Base-by-base conservation (phyloP, 2,329 filamentous ascomycete genomes). In the Nannizziopsis barbatae region DNA sequence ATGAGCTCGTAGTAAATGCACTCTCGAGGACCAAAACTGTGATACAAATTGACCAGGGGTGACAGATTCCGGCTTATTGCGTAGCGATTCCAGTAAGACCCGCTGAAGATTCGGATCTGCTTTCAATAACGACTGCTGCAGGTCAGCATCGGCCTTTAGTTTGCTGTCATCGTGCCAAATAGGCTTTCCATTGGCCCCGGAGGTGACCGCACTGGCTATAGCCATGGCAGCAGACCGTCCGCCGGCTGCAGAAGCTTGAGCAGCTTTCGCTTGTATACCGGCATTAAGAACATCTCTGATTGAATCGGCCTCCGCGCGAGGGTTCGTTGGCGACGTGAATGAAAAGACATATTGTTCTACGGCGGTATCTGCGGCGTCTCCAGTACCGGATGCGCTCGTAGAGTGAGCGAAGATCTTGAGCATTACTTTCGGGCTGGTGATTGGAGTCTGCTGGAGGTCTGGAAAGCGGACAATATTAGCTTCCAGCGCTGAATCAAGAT, bases 371-470 rank as follows among this genome's bases (percentile, higher is more conserved):
- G 62, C 57, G 12, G 60, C 51, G 32, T 63, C 59, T 17, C 36
- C 41, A 18, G 32, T 40, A 43, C 83, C 78, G 22, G 72, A 65
- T 20, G 72, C 71, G 41, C 71, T 70, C 30, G 78, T 67, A 37
- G 77, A 68, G 62, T 88, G 84, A 53, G 84, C 84, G 57, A 95
- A 86, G 48, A 98, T 83, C 65, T 92, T 95, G 51, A 96, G 76
- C 75, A 95, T 95, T 46, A 94, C 88, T 73, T 95, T 95, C 14
- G 87, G 73, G 32, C 80, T 81, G n/a, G 75, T 81, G 52, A 87
- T 86, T 10, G 92, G 89, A 0, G 92, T 96, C 65, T 96, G 90
- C 66, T 98, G 90, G 42, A 98, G 78, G 69, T 96, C 86, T 92
- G 57, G 30, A 11, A 42, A 14, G 14, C 14, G 33, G 6, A 42